Evolutionary conservation across 2,329 filamentous ascomycete species (phyloP).

Genomic region (Aspergillus pseudoterreus): DNA sequence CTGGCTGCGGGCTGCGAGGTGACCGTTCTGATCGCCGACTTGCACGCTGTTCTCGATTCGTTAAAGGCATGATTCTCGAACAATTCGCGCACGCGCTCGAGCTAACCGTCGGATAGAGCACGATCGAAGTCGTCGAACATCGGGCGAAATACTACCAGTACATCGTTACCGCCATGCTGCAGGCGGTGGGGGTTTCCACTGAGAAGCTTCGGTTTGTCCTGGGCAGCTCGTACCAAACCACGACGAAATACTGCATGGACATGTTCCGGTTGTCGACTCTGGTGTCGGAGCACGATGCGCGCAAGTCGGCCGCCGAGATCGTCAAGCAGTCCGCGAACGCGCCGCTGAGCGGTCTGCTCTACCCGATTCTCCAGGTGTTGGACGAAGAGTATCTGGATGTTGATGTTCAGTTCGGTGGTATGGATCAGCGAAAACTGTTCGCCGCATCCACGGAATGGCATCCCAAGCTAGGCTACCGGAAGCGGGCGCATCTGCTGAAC

Average conservation of each 20-base stretch:
- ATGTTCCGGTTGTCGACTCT: slow-evolving; percentile 68
- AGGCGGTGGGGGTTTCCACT: slow-evolving; percentile 73
- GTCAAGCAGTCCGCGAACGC: slow-evolving; percentile 87
- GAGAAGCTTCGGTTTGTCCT: slow-evolving; percentile 78
- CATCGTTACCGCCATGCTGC: slow-evolving; percentile 69
- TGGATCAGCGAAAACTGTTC: slow-evolving; percentile 38
- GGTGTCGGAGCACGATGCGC: slow-evolving; percentile 66
- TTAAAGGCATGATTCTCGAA: slow-evolving; percentile 52
- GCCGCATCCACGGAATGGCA: slow-evolving; percentile 73
- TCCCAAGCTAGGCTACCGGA: slow-evolving; percentile 79
- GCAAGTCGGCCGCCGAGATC: slow-evolving; percentile 87
- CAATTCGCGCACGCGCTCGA: neutral
- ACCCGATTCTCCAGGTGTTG: slow-evolving; percentile 83
- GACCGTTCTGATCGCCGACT: slow-evolving; percentile 66
- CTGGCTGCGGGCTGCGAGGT: slow-evolving; percentile 80
- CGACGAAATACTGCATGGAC: slow-evolving; percentile 76
- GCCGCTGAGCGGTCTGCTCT: slow-evolving; percentile 69
- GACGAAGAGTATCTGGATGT: slow-evolving; percentile 87
- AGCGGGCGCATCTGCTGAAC: slow-evolving; percentile 72
- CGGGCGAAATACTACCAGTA: slow-evolving; percentile 80
- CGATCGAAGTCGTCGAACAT: slow-evolving; percentile 78
- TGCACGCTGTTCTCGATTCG: slow-evolving; percentile 54
- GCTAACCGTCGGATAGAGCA: slow-evolving; percentile 39
- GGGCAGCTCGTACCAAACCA: slow-evolving; percentile 73
- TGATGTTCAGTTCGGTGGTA: slow-evolving; percentile 82